Base-by-base conservation (phyloP, 2,329 filamentous ascomycete genomes). In the Penicillium sp. region DNA sequence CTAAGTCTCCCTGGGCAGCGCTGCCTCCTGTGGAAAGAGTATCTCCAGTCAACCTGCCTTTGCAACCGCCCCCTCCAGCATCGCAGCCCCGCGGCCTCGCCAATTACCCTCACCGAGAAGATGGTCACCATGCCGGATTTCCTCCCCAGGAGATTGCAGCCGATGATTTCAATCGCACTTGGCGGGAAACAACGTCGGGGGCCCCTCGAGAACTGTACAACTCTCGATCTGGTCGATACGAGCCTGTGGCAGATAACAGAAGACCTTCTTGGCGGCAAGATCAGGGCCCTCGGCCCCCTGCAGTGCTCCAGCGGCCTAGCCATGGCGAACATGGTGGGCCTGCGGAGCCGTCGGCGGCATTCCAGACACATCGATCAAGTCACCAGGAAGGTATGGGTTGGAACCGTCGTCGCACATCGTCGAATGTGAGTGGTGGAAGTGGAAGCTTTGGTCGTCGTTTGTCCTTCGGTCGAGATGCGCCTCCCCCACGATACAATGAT, bases 191-290 rank as follows among this genome's bases (percentile, higher is more conserved):
- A 5, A 81, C 82, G 35, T 71, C 79, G 0, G 81, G 84, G 55
- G 81, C 83, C 11, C 87, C 85, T 60, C 83, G 90, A 55, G 93
- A 98, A 73, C 80, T 98, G 0, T 98, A 87, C 78, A 97, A 98
- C 72, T 96, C 93, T n/a, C 90, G 96, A 54, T 96, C 91, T 53
- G 93, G 93, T 19, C 88, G 91, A 50, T 96, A 96, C 66, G 93
- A 98, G 71, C 92, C 93, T 16, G 93, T 93, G 3, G 80, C 84
- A 52, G 91, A 96, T 54, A 80, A 78, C 60, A 87, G 92, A 37
- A 86, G 91, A 62, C 86, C 85, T 19, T 86, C 89, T 29, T 78
- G 84, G 62, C 85, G 89, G 51, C 84, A 86, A 54, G 90, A 95
- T 52, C 76, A 81, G 54, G 82, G 84, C 59, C 82, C 85, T 55